Conservation (phyloP, 352 stramenopile species). For the Globisporangium barbulae region DNA sequence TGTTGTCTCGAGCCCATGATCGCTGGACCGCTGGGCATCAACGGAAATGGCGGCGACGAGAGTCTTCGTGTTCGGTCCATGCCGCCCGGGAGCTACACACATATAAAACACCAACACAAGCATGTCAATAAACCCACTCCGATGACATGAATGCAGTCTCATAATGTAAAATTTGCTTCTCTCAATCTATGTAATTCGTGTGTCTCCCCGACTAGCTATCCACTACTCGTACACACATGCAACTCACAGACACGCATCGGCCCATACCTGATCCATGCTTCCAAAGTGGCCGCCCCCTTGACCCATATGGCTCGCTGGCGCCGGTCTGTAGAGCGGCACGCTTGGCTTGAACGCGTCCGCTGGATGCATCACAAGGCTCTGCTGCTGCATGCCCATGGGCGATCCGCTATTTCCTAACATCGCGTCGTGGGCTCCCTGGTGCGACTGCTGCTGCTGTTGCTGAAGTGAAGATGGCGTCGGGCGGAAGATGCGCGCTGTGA, state of each 20-base stretch:
- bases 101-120: not conserved
- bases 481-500: conserved; percentile 56
- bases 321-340: conserved; percentile 47
- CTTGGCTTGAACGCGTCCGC: conserved; percentile 39
- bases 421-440: conserved; percentile 19
- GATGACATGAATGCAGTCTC: not conserved
- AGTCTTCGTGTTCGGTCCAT: conserved; percentile 17
- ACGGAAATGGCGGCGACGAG: conserved; percentile 22
- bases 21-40: not conserved
- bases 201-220: not conserved
- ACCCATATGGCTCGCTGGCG: conserved; percentile 23
- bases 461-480: conserved; percentile 18
- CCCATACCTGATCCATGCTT: conserved; percentile 55
- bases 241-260: conserved; percentile 16
- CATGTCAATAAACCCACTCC: not conserved
- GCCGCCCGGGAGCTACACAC: not conserved
- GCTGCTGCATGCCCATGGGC: conserved; percentile 8
- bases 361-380: conserved; percentile 14
- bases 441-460: conserved; percentile 18
- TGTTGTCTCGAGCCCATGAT: not conserved
- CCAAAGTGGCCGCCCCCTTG: conserved; percentile 29
- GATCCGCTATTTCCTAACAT: conserved; percentile 21
- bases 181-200: conserved; percentile 4
- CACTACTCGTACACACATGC: not conserved
- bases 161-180: not conserved